phyloP scores from a whole-genome alignment of 2,329 filamentous ascomycete genomes.

The Didymella exigua region DNA sequence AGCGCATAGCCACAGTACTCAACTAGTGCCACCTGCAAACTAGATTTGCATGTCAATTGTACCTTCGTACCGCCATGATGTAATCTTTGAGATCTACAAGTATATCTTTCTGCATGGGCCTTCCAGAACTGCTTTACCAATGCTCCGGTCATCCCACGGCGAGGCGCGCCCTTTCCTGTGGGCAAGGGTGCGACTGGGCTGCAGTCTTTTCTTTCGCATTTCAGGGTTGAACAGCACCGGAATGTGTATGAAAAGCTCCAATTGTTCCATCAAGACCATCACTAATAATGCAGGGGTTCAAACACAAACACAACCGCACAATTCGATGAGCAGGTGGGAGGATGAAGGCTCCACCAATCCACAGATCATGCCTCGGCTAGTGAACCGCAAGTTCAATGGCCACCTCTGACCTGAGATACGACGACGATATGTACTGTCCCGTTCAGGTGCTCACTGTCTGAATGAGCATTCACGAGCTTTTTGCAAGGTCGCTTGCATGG shows the following conservation, averaged over 20 bases:
- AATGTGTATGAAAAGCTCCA: neutral
- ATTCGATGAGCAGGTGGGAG: conserved; percentile 1
- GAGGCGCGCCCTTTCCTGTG: neutral
- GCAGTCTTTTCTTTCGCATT: neutral
- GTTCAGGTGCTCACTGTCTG: no score
- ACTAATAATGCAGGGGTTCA: neutral
- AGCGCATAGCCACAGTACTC: neutral
- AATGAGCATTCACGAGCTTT: no score
- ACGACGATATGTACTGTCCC: no score
- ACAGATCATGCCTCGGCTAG: neutral
- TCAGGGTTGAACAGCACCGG: neutral
- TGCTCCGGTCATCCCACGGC: neutral
- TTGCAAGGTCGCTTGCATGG: no score
- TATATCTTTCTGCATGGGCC: neutral
- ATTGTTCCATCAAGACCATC: conserved; percentile 2
- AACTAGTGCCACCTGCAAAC: neutral
- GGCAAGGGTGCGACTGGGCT: neutral
- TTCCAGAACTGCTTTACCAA: neutral
- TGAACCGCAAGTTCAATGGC: no score
- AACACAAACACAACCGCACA: neutral
- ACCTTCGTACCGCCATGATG: neutral
- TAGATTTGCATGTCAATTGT: neutral
- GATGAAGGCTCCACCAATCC: neutral
- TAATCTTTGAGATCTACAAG: neutral
- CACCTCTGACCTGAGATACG: no score